Evolutionary conservation across 805 yeast species (phyloP).

Genomic region (Yamadazyma sp.): DNA sequence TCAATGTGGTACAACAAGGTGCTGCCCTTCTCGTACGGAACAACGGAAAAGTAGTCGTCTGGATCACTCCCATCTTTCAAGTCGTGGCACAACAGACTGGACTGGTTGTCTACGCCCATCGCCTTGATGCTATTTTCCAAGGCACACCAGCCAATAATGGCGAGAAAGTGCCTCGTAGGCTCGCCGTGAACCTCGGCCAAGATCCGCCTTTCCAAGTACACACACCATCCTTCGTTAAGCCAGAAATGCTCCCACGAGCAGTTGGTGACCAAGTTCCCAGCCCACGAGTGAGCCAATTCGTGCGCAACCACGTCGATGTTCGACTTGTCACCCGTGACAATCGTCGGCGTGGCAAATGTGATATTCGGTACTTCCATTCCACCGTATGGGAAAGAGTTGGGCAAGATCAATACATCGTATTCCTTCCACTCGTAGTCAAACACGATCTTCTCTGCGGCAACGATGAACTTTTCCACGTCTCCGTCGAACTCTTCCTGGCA

Average conservation of each 20-base stretch:
- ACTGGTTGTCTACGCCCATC: slow-evolving; percentile 57
- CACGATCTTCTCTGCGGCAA: slow-evolving; percentile 72
- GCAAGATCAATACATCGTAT: slow-evolving; percentile 78
- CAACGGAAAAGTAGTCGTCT: slow-evolving; percentile 83
- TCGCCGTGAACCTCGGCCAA: slow-evolving; percentile 79
- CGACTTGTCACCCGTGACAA: slow-evolving; percentile 79
- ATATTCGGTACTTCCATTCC: slow-evolving; percentile 95
- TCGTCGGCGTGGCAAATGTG: slow-evolving; percentile 88
- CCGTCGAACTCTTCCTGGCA: slow-evolving; percentile 78
- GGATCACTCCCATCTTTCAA: slow-evolving; percentile 74
- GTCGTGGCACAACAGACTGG: slow-evolving; percentile 67
- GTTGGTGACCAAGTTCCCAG: slow-evolving; percentile 88
- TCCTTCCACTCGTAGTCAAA: slow-evolving; percentile 83
- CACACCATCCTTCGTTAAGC: slow-evolving; percentile 97
- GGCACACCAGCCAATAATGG: slow-evolving; percentile 87
- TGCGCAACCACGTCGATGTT: slow-evolving; percentile 91
- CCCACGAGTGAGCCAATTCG: slow-evolving; percentile 91
- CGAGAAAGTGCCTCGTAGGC: slow-evolving; percentile 71
- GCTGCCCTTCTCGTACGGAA: slow-evolving; percentile 91
- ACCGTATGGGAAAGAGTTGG: slow-evolving; percentile 79
- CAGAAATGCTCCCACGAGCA: slow-evolving; percentile 93
- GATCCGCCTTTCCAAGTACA: slow-evolving; percentile 83
- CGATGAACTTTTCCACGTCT: slow-evolving; percentile 78
- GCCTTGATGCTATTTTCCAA: slow-evolving; percentile 63
- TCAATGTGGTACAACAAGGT: slow-evolving; percentile 77